These are phyloP conservation scores for Oidiodendron maius DNA, from an alignment of 495 filamentous ascomycete species.

Conservation along the genomic window DNA sequence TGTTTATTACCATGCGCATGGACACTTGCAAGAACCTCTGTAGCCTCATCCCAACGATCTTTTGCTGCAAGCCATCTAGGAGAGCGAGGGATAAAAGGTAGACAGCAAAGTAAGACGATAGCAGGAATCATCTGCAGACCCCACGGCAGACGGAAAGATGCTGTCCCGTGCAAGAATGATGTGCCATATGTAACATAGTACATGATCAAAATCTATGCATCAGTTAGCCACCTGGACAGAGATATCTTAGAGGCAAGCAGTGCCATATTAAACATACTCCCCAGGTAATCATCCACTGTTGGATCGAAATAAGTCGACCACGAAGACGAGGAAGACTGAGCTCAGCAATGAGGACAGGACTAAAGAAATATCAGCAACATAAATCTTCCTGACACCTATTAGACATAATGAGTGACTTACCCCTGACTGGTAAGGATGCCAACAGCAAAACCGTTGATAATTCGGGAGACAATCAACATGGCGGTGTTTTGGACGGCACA, in stretches of 20 bases:
- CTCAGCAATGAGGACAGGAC: constrained; percentile 76
- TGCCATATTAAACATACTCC: too few species aligned
- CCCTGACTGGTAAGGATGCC: constrained; percentile 75
- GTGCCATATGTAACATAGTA: constrained; percentile 74
- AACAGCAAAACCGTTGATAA: constrained; percentile 70
- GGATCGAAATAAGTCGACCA: constrained; percentile 66
- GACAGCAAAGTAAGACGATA: constrained; percentile 54
- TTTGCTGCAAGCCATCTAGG: constrained; percentile 72
- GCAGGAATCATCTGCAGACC: constrained; percentile 67
- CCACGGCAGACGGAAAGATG: constrained; percentile 69
- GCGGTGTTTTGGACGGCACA: constrained; percentile 67
- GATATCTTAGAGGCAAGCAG: too few species aligned
- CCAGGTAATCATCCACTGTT: constrained; percentile 79
- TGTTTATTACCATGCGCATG: constrained; percentile 57
- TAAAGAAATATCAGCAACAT: too few species aligned
- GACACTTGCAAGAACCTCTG: constrained; percentile 54
- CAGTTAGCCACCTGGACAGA: too few species aligned
- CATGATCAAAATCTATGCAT: constrained; percentile 69
- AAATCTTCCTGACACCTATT: too few species aligned
- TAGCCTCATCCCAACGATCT: constrained; percentile 71
- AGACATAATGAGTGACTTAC: too few species aligned
- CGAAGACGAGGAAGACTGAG: constrained; percentile 73
- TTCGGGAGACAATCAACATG: constrained; percentile 66
- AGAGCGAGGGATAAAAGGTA: constrained; percentile 67
- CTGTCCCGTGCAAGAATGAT: constrained; percentile 52